These are phyloP conservation scores for Geosiphon pyriformis DNA, from an alignment of 192 early-diverging fungal genomes.

Conservation along the genomic window DNA sequence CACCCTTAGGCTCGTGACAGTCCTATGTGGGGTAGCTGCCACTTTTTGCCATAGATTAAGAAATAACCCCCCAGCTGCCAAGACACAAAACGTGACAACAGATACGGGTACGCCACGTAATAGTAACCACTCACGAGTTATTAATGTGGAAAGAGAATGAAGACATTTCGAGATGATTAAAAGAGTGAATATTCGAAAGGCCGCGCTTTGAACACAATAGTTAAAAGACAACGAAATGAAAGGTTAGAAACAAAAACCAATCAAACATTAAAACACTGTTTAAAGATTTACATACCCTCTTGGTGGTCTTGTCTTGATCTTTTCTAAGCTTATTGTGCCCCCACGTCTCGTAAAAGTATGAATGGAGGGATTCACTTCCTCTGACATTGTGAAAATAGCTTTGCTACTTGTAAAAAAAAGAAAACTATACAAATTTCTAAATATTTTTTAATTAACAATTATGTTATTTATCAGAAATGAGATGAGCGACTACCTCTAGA, in stretches of 20 bases:
- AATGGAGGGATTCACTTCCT: no score
- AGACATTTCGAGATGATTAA: slow-evolving; percentile 3
- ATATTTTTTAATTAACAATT: no score
- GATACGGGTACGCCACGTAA: slow-evolving; percentile 1
- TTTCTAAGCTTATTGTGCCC: slow-evolving; percentile 13
- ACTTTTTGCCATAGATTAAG: slow-evolving; percentile 1
- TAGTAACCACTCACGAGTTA: slow-evolving; percentile 12
- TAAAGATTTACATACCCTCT: neutral
- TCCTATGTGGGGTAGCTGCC: neutral
- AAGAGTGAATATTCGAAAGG: neutral
- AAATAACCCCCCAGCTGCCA: neutral
- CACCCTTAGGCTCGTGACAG: neutral
- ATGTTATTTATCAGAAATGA: no score
- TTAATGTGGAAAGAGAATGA: slow-evolving; percentile 4
- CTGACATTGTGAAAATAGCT: no score
- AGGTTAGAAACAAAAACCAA: neutral
- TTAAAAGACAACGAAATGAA: neutral
- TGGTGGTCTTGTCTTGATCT: slow-evolving; percentile 4
- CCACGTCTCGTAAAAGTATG: neutral
- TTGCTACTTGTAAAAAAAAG: no score
- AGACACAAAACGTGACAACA: slow-evolving; percentile 7
- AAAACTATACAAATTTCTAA: no score
- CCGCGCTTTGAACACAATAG: slow-evolving; percentile 15
- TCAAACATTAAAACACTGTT: neutral
- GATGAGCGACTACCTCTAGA: no score